Conservation (phyloP, 208 protist genomes). For the Angomonas deanei region DNA sequence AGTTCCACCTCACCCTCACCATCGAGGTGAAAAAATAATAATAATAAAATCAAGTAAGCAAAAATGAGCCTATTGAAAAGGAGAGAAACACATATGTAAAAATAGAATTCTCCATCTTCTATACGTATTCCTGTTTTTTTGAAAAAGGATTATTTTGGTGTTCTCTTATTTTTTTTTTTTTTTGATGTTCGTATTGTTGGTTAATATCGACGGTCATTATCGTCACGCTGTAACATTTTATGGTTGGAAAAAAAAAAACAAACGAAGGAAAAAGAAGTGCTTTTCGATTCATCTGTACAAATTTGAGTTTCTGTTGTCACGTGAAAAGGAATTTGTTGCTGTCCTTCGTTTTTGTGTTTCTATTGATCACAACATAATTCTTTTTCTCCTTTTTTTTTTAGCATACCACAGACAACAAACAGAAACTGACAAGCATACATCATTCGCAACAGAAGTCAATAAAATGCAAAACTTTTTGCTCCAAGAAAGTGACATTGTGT, state of each 20-base stretch:
- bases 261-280: not conserved
- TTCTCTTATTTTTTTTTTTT: conserved; percentile 1
- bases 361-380: conserved; percentile 4
- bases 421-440: not conserved
- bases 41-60: no score
- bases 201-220: not conserved
- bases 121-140: not conserved
- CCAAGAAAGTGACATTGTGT: conserved; percentile 26
- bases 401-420: not conserved
- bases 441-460: conserved; percentile 2
- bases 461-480: conserved; percentile 5
- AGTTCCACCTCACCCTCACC: not conserved
- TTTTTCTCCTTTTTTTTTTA: conserved; percentile 19
- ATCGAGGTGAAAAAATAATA: conserved; percentile 10
- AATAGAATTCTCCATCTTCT: conserved; percentile 4
- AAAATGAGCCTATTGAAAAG: no score
- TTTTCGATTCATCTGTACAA: not conserved
- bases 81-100: no score
- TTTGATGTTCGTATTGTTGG: not conserved
- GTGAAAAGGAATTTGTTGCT: no score
- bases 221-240: not conserved
- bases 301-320: no score
- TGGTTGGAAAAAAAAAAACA: not conserved
- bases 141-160: not conserved
- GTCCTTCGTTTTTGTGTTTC: no score